These are phyloP conservation scores for Colletotrichum sp. DNA, from an alignment of 2,329 filamentous ascomycete genomes.

Conservation along the genomic window DNA sequence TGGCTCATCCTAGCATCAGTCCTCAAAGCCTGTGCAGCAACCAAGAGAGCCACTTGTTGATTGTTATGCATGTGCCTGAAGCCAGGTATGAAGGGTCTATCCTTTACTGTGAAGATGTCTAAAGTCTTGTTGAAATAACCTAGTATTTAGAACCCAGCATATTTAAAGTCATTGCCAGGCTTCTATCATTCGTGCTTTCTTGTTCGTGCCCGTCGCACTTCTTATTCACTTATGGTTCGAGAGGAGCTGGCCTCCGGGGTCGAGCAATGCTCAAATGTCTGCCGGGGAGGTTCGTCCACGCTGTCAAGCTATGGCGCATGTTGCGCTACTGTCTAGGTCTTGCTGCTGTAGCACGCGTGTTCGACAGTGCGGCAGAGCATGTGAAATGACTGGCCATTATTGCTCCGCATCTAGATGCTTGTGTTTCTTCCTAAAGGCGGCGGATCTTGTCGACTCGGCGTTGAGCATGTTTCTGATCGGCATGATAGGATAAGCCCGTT, in stretches of 20 bases:
- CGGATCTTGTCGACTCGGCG: not conserved
- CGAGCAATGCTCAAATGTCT: not conserved
- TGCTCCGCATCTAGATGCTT: not conserved
- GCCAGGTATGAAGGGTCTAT: rapidly evolving
- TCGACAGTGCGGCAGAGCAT: not conserved
- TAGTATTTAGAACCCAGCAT: no score
- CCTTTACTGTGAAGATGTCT: no score
- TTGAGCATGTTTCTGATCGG: not conserved
- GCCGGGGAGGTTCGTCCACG: not conserved
- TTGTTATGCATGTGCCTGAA: no score
- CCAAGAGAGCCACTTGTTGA: no score
- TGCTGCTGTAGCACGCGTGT: not conserved
- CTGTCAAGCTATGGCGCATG: not conserved
- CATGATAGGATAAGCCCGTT: not conserved
- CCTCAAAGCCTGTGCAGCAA: no score
- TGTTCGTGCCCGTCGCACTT: no score
- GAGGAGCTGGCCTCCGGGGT: not conserved
- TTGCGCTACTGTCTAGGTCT: not conserved
- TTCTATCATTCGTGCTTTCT: no score
- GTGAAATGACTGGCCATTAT: not conserved
- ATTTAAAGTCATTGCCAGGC: no score
- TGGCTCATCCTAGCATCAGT: no score
- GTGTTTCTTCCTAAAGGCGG: not conserved
- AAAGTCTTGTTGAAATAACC: no score
- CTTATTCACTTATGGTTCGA: no score